A percentile compares a stretch with the other conserved stretches of the same genome.
phyloP scores from a whole-genome alignment of 106 monocot species.

The Xerophyta viscosa region DNA sequence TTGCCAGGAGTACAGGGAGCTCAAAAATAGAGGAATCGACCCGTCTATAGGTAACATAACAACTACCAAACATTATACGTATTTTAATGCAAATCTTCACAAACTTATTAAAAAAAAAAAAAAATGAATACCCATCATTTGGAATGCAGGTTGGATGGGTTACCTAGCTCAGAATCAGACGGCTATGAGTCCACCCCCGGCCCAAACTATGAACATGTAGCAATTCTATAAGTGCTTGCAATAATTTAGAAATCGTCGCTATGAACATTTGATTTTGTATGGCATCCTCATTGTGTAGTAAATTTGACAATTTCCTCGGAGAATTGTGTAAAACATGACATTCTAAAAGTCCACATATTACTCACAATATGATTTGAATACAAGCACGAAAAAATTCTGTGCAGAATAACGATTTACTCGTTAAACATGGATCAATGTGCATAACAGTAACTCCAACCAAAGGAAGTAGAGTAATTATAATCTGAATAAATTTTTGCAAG shows the following conservation, averaged over 20 bases:
- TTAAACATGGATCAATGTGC: too few relatives aligned
- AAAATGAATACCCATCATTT: not conserved
- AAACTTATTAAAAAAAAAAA: not conserved
- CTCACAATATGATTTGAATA: too few relatives aligned
- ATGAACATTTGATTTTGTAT: not conserved
- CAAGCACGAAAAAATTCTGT: too few relatives aligned
- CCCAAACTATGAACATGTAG: not conserved
- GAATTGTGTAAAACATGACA: too few relatives aligned
- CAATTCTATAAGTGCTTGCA: not conserved
- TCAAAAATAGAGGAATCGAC: constrained; percentile 42
- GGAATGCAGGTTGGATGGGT: constrained; percentile 5
- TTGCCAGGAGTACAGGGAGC: constrained; percentile 70
- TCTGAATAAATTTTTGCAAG: not conserved
- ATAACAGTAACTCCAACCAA: too few relatives aligned
- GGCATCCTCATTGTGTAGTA: not conserved
- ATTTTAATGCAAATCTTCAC: too few relatives aligned
- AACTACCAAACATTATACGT: too few relatives aligned
- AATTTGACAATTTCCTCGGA: too few relatives aligned
- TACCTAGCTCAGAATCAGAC: not conserved
- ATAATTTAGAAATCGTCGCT: not conserved
- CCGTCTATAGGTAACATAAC: constrained; percentile 40
- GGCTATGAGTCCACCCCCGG: not conserved
- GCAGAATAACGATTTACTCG: too few relatives aligned
- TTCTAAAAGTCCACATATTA: too few relatives aligned
- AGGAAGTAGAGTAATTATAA: too few relatives aligned